These are phyloP conservation scores for Hypomontagnella monticulosa DNA, from an alignment of 495 filamentous ascomycete genomes.

Conservation along the genomic window DNA sequence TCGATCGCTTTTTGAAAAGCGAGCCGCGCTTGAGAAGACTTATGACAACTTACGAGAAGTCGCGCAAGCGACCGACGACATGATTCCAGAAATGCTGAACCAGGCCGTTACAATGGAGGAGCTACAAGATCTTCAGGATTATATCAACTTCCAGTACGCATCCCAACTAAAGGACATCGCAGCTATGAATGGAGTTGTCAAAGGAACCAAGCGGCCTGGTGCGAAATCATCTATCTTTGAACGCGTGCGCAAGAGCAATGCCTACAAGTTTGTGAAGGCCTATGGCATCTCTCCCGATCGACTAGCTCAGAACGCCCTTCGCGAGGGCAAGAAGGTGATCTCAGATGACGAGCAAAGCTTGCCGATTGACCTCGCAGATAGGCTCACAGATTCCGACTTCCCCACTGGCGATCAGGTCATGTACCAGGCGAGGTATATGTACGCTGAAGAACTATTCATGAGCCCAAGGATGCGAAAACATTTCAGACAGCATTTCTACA, in stretches of 20 bases:
- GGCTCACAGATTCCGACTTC: conserved; percentile 75
- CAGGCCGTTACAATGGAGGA: conserved; percentile 86
- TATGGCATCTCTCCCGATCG: conserved; percentile 91
- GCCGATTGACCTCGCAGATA: conserved; percentile 88
- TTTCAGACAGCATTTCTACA: conserved; percentile 83
- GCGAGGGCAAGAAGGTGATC: conserved; percentile 77
- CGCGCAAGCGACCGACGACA: conserved; percentile 63
- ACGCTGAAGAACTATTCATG: conserved; percentile 87
- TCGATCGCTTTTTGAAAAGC: conserved; percentile 87
- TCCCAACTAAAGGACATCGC: conserved; percentile 80
- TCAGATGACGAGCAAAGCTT: conserved; percentile 80
- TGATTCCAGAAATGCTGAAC: conserved; percentile 82
- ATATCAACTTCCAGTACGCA: conserved; percentile 93
- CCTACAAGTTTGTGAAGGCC: conserved; percentile 83
- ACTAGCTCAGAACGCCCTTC: conserved; percentile 84
- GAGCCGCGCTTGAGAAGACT: conserved; percentile 79
- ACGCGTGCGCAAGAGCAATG: conserved; percentile 77
- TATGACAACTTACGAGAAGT: conserved; percentile 74
- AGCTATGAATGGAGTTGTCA: conserved; percentile 64
- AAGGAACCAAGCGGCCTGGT: conserved; percentile 76
- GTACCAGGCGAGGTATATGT: conserved; percentile 82
- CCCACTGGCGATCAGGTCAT: conserved; percentile 78
- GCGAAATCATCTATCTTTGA: conserved; percentile 79
- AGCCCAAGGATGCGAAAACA: conserved; percentile 91
- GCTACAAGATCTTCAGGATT: conserved; percentile 95